Evolutionary conservation across 345 rosid genomes (phyloP), one percentile per base, ranked within the genome.

Genomic region (Xanthoceras sorbifolium): DNA sequence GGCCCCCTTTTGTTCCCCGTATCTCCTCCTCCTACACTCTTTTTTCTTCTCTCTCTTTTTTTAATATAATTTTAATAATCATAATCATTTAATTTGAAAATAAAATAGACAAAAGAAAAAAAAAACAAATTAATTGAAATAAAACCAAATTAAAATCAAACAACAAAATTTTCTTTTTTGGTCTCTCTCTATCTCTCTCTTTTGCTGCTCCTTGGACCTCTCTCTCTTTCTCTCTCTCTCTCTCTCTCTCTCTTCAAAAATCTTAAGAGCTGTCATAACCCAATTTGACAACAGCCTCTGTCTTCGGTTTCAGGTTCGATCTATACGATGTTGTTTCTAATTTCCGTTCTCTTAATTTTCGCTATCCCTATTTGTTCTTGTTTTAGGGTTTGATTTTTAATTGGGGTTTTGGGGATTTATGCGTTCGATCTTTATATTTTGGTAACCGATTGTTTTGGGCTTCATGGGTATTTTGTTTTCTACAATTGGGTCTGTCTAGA

Each of bases 261-360:
- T 89, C 91, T 84, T 76, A 9, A 72, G 55, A 80, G 83, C 88
- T 84, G 82, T 85, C 84, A 71, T 74, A 84, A 77, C 81, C 85
- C 81, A 50, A 74, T 81, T 82, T 77, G 23, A 72, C 79, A 85
- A 80, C 72, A 73, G 78, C 72, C 87, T 79, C 77, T 78, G 67
- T 81, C 81, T 75, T 71, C 57, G 38, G 71, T 52, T 83, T 78
- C 74, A 81, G 89, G 90, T 86, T 88, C 87, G 91, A 90, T 90
- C 93, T 80, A 25, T 42, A 17, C 78, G 78, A 29, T 60, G 74
- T 64, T 69, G 69, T 81, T 64, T 54, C 15, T 14, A 23, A 17
- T 57, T 72, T 36, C 34, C 34, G n/a, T 71, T 76, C 38, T 62
- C 57, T 44, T 60, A 38, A 54, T 65, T 80, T 66, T 44, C 18